Conservation (phyloP, 1,284 basidiomycete genomes). For the Ustilago bromivora region DNA sequence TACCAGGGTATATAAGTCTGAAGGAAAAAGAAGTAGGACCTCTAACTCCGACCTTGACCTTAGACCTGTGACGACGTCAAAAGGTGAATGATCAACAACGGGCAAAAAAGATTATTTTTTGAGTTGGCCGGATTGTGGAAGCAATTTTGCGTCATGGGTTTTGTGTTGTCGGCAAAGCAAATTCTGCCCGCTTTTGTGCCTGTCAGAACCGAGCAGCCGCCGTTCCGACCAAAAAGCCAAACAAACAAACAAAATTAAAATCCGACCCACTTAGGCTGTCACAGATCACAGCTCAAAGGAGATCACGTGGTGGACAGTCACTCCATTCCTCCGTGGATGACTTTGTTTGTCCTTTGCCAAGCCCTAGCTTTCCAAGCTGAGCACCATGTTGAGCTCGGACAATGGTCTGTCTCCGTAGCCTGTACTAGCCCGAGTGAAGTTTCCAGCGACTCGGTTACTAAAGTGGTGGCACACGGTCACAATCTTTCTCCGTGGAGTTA, state of each 20-base stretch:
- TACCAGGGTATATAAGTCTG: no score
- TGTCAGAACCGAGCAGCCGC: background rate
- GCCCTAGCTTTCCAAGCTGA: background rate
- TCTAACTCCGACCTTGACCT: background rate
- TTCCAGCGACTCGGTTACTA: no score
- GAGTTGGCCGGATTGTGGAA: background rate
- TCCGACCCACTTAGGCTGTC: background rate
- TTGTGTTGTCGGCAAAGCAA: conserved; percentile 1
- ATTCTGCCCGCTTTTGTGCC: background rate
- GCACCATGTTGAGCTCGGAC: no score
- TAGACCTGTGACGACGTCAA: background rate
- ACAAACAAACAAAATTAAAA: background rate
- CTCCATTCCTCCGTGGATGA: background rate
- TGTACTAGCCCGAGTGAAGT: no score
- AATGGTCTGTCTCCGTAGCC: no score
- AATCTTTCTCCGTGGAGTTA: no score
- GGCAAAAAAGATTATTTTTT: background rate
- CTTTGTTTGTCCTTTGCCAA: background rate
- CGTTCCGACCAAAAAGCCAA: background rate
- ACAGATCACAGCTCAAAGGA: background rate
- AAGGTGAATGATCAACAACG: background rate
- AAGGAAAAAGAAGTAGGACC: no score
- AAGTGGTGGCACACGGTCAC: no score
- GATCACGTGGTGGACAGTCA: no score
- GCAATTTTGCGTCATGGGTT: background rate